Base-by-base conservation (phyloP, 805 yeast species). In the Grigorovia transvaalensis region DNA sequence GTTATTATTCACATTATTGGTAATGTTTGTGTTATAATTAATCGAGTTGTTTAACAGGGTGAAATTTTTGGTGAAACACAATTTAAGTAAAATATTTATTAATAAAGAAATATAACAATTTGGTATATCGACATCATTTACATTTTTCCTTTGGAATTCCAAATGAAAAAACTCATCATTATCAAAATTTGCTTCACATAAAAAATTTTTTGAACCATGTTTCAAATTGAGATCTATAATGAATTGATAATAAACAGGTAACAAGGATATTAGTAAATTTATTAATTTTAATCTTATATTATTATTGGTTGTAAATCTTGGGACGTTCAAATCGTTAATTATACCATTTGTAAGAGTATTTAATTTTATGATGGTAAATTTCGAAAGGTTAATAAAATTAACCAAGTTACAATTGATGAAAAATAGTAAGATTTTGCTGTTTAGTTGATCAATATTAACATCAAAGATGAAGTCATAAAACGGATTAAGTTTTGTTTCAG, bases 161-260 rank as follows among this genome's bases (percentile, higher is more conserved):
- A 7, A 18, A 30, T 50, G 30, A 35, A 27, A 30, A 4, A 38
- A 18, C 15, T 41, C 8, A 15, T 38, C 42, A 38, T 38, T 38
- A 38, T 38, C 42, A 38, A 38, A 38, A 38, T 38, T 38, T 38
- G 17, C 6, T 38, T 38, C 42, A 6, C n/a, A 38, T 38, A 38
- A 38, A n/a, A 44, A 18, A 12, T 33, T 15, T 18, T 23, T 48
- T 7, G 15, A 38, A 23, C 40, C 11, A 19, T 44, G 9, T 33
- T 49, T 27, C 11, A 12, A 11, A 9, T 11, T 18, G 20, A 11
- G 4, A 15, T 38, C 15, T 3, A 18, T 9, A 15, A 38, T 7
- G 19, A 38, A 15, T 66, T 89, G 96, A 59, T 77, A 85, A 7
- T 84, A 61, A 47, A 79, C 75, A 0, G 96, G 96, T 19, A 85